Evolutionary conservation across 352 stramenopile genomes (phyloP).

Genomic region (Pythium periplocum): DNA sequence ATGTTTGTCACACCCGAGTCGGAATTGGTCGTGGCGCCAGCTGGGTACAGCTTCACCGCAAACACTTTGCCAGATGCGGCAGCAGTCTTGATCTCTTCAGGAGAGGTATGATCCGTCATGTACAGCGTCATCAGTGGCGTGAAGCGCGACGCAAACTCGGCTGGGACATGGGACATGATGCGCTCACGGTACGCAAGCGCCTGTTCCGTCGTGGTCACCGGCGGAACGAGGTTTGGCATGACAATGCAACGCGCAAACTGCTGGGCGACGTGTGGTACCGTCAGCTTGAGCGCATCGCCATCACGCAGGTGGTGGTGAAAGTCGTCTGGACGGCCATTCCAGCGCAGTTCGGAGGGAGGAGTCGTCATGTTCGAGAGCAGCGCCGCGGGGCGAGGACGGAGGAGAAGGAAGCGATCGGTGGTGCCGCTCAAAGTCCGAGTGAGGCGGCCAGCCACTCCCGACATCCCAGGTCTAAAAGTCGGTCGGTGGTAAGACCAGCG

Average conservation of each 20-base stretch:
- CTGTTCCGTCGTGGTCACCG: conserved; percentile 92
- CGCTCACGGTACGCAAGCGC: conserved; percentile 96
- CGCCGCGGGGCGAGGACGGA: no score
- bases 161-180: conserved; percentile 85
- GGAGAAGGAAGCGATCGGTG: no score
- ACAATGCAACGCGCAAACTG: conserved; percentile 90
- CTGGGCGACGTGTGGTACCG: conserved; percentile 70
- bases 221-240: conserved; percentile 99
- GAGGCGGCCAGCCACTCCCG: no score
- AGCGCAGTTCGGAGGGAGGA: no score
- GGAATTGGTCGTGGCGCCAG: conserved; percentile 98
- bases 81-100: conserved; percentile 94
- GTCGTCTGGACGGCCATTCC: conserved; percentile 81
- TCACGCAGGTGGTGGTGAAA: conserved; percentile 98
- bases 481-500: no score
- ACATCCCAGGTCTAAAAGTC: no score
- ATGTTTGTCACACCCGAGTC: conserved; percentile 97
- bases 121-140: conserved; percentile 97
- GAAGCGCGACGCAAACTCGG: conserved; percentile 63
- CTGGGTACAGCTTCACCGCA: conserved; percentile 98
- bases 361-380: no score
- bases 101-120: conserved; percentile 96
- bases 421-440: no score
- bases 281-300: conserved; percentile 78
- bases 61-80: conserved; percentile 87